Evolutionary conservation across 148 eudicot species (phyloP), one percentile per base, ranked within the genome.

Genomic region (Simmondsia chinensis): DNA sequence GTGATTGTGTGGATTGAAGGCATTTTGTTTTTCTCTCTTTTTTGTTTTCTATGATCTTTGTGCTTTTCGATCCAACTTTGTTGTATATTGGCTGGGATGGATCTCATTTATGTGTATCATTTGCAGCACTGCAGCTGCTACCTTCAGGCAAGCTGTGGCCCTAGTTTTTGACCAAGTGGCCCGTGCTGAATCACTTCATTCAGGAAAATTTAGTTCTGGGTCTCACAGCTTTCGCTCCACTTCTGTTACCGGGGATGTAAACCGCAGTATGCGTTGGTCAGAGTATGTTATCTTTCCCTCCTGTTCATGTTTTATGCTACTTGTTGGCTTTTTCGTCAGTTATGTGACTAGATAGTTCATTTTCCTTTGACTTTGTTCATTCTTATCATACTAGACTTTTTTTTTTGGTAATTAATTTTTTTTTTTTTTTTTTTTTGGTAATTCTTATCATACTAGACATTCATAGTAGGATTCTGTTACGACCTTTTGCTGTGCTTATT

Each of bases 61-160:
- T 20, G 2, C 28, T 20, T 46, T 36, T 56, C 33, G 25, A 9
- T 39, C 9, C 7, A 7, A 22, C 39, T 28, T 39, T 21, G 22
- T 42, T 21, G 48, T 26, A 43, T 12, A 12, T 21, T 28, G 16
- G 27, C 12, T 51, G 16, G 2, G 11, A 16, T 57, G 31, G 32
- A 34, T 46, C 50, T 56, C n/a, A 36, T 39, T 22, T 17, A 34
- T 42, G 19, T 49, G 20, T 22, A 70, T 59, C 33, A 36, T 52
- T 33, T 71, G 43, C 81, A 91, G 99, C 53, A 91, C 99, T 58
- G 99, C 99, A 50, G 99, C 95, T 55, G 99, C 99, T 35, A 91
- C 99, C 38, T 91, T 91, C 69, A 79, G 99, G 55, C 99, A 91
- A 72, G 85, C 99, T 37, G 99, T 85, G 56, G 99, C 99, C 28